Base-by-base conservation (phyloP, 1,139 yeast species). In the Nakaseomyces uthaithaninus region DNA sequence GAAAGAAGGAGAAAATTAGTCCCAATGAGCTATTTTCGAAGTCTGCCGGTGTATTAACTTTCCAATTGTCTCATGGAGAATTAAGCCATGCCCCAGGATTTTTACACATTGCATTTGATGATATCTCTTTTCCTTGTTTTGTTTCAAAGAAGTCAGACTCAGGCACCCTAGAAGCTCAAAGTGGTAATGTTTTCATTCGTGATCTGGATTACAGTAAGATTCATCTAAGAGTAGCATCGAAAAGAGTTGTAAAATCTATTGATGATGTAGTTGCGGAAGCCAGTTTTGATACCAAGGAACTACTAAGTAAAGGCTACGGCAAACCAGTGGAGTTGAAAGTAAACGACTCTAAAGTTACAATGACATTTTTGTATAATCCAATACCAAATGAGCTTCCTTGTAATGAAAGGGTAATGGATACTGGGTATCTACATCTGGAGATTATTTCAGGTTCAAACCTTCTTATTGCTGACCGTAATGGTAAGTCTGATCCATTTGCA, bases 401-500 rank as follows among this genome's bases (percentile, higher is more conserved):
- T 16, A 62, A 71, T 30, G 91, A 81, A 53, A 71, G 82, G 7
- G 70, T 80, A 43, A 59, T 69, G 50, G 89, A 82, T 57, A 81
- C 84, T 25, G 93, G 93, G 51, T 51, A 65, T 12, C 59, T 81
- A 40, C 66, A 69, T 40, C 59, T 82, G 50, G 77, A 75, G 33
- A 63, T 82, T 40, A 53, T 77, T 31, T 68, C 73, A 37, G 91
- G 77, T 16, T 67, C 67, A 20, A 62, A 68, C 42, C 60, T 82
- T 46, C 59, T 60, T 39, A 61, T 86, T 12, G 80, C 74, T 37
- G 93, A 82, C 56, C 64, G 74, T 44, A 80, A 79, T 53, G 91
- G 91, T 44, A 78, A 77, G 51, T 77, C 89, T 3, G 93, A 82
- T 65, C 91, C 93, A 43, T 74, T 68, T 53, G 71, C 71, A 38